These are phyloP conservation scores for Ephemerocybe angulata DNA, from an alignment of 768 basidiomycete species.

Conservation along the genomic window DNA sequence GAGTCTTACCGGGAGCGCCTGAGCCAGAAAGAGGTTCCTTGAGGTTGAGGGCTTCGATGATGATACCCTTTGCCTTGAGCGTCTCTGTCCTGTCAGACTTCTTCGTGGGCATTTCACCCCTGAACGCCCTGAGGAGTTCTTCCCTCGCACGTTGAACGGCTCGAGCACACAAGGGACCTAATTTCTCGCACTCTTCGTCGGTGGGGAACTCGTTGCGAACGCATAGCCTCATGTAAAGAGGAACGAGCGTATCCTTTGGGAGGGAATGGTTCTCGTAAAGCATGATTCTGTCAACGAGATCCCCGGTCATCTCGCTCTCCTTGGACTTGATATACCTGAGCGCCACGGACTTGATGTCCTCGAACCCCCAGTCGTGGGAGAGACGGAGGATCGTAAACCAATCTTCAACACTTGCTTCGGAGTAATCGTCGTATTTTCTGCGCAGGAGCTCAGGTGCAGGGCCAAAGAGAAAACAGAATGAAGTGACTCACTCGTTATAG, in stretches of 20 bases:
- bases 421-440: constrained; percentile 3
- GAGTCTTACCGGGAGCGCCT: too few relatives aligned
- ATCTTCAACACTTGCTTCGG: background rate
- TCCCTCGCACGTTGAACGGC: constrained; percentile 9
- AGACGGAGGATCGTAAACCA: constrained; percentile 8
- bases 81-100: too few relatives aligned
- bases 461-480: background rate
- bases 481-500: constrained; percentile 50
- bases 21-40: too few relatives aligned
- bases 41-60: too few relatives aligned
- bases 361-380: constrained; percentile 8
- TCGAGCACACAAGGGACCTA: background rate
- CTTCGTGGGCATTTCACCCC: background rate
- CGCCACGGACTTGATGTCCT: constrained; percentile 5
- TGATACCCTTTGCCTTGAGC: too few relatives aligned
- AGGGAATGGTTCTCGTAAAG: background rate
- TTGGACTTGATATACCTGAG: background rate
- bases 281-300: background rate
- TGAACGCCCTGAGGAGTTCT: background rate
- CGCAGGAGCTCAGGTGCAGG: background rate
- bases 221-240: constrained; percentile 2
- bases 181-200: background rate
- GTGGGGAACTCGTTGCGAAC: constrained; percentile 4
- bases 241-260: background rate
- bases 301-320: background rate